These are phyloP conservation scores for Ophiosphaerella herpotricha DNA, from an alignment of 2,329 filamentous ascomycete genomes.

Conservation along the genomic window DNA sequence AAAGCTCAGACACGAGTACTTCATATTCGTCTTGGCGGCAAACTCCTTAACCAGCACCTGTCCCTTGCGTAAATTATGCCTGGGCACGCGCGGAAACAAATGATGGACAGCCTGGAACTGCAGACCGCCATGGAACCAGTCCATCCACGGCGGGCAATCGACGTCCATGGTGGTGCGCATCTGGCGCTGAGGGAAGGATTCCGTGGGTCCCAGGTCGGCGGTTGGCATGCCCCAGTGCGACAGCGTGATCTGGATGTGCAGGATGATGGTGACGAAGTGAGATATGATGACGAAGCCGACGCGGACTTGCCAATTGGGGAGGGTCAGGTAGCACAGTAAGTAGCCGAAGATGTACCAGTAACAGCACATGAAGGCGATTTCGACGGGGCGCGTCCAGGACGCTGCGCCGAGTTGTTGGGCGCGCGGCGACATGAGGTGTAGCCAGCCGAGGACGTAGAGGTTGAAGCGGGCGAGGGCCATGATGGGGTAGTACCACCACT, in stretches of 20 bases:
- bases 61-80: constrained; percentile 77
- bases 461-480: constrained; percentile 85
- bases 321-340: constrained; percentile 71
- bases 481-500: constrained; percentile 82
- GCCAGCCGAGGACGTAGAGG: constrained; percentile 80
- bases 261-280: constrained; percentile 77
- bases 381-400: constrained; percentile 83
- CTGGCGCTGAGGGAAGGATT: constrained; percentile 90
- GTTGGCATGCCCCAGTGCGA: constrained; percentile 96
- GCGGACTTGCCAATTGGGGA: constrained; percentile 71
- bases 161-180: constrained; percentile 93
- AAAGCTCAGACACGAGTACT: constrained; percentile 85
- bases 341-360: constrained; percentile 92
- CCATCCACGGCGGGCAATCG: constrained; percentile 84
- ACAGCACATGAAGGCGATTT: constrained; percentile 73
- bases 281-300: constrained; percentile 78
- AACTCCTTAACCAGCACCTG: constrained; percentile 81
- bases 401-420: constrained; percentile 76
- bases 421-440: constrained; percentile 71
- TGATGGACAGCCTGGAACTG: constrained; percentile 92
- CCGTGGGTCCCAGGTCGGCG: constrained; percentile 77
- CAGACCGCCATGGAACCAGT: constrained; percentile 85
- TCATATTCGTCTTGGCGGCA: constrained; percentile 79
- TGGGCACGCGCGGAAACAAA: constrained; percentile 79
- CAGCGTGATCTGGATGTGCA: constrained; percentile 89